These are phyloP conservation scores for Chlorella sp. DNA, from an alignment of 139 green algal species.

Conservation along the genomic window DNA sequence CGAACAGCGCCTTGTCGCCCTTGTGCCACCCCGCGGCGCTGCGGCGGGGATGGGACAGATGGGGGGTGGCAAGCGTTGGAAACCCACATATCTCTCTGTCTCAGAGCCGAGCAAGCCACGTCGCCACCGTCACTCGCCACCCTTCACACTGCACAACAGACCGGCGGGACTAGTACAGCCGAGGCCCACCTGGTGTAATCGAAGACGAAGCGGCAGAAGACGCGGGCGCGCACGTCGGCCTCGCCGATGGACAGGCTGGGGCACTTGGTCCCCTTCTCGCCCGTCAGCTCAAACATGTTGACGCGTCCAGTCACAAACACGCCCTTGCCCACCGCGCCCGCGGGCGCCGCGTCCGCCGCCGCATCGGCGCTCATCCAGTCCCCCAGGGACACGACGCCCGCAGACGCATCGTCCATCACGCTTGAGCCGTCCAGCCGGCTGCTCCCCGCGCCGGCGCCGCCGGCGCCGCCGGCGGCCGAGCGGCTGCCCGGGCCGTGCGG, in stretches of 20 bases:
- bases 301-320: slow-evolving; percentile 57
- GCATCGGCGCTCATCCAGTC: too few species aligned
- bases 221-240: slow-evolving; percentile 58
- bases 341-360: slow-evolving; percentile 8
- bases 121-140: too few species aligned
- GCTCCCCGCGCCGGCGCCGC: background rate
- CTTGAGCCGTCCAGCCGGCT: background rate
- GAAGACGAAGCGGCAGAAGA: slow-evolving; percentile 46
- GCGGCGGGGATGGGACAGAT: slow-evolving; percentile 7
- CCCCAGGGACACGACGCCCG: background rate
- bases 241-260: slow-evolving; percentile 71
- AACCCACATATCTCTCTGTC: too few species aligned
- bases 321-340: slow-evolving; percentile 13
- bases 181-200: slow-evolving; percentile 52
- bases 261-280: slow-evolving; percentile 79
- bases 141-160: too few species aligned
- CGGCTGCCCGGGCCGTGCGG: slow-evolving; percentile 2
- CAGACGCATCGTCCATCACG: background rate
- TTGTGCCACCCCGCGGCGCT: slow-evolving; percentile 32
- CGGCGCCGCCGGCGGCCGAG: background rate
- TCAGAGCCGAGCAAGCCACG: too few species aligned
- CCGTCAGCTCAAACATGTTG: slow-evolving; percentile 65
- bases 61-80: too few species aligned
- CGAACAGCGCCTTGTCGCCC: slow-evolving; percentile 41
- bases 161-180: too few species aligned